Evolutionary conservation across 176 grass and related monocot species (phyloP).

Genomic region (Oryza officinalis): DNA sequence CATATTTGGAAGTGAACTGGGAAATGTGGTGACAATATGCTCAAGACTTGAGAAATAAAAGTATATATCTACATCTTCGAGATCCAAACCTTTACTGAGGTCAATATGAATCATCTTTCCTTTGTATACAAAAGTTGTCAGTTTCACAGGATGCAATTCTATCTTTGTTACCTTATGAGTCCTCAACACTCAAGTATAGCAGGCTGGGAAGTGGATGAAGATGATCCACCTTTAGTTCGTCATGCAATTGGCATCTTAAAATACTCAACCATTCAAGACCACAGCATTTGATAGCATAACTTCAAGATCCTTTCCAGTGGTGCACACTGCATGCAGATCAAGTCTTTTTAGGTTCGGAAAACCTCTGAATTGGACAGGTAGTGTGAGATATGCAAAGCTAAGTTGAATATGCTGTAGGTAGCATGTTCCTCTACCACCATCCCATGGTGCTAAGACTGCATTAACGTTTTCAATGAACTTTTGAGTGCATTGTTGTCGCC

Average conservation of each 20-base stretch:
- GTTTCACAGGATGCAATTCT: neutral
- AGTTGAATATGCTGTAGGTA: neutral
- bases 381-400: neutral
- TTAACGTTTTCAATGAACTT: neutral
- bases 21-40: neutral
- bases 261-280: conserved; percentile 8
- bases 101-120: neutral
- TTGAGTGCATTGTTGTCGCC: neutral
- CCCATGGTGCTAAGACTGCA: neutral
- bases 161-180: neutral
- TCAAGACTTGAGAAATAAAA: neutral
- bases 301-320: neutral
- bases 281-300: neutral
- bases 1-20: neutral
- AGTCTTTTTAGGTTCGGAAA: neutral
- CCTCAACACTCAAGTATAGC: neutral
- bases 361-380: neutral
- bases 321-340: neutral
- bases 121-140: neutral
- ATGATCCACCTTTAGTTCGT: neutral
- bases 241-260: neutral
- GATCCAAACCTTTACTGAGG: neutral
- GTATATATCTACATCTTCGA: neutral
- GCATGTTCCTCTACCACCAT: neutral
- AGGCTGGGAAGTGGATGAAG: neutral